Evolutionary conservation across 2,329 filamentous ascomycete species (phyloP).

Genomic region (Penicillium sp.): DNA sequence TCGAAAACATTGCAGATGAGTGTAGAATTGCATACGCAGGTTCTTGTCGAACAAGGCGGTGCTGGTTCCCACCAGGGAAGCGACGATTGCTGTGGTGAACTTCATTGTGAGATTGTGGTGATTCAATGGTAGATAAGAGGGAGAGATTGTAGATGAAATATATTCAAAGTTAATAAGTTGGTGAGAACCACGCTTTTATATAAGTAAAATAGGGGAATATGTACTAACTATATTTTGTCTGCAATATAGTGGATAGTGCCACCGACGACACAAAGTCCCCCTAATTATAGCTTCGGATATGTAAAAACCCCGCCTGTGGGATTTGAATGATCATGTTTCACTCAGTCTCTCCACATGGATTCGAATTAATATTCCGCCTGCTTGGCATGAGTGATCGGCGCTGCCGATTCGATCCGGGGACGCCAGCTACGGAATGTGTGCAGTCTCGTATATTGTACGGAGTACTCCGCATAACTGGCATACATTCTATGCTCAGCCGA

Average conservation of each 20-base stretch:
- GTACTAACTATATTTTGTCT: neutral
- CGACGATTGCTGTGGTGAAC: slow-evolving; percentile 26
- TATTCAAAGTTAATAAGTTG: neutral
- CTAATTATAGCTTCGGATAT: slow-evolving; percentile 9
- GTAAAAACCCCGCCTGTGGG: neutral
- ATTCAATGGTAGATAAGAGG: neutral
- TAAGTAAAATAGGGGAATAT: neutral
- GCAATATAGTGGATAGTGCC: neutral
- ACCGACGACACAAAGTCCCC: neutral
- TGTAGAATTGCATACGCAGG: slow-evolving; percentile 21
- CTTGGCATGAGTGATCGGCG: slow-evolving; percentile 17
- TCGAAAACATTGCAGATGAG: neutral
- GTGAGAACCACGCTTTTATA: neutral
- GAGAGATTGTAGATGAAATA: neutral
- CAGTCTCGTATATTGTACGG: neutral
- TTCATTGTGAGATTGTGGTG: slow-evolving; percentile 25
- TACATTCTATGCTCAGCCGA: neutral
- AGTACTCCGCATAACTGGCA: neutral
- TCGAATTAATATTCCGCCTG: neutral
- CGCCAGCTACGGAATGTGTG: neutral
- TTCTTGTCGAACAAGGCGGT: slow-evolving; percentile 34
- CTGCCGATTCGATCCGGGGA: slow-evolving; percentile 1
- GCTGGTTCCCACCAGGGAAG: slow-evolving; percentile 26
- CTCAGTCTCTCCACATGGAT: slow-evolving; percentile 15
- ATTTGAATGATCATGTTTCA: slow-evolving; percentile 21